Evolutionary conservation across 192 early-diverging fungal species (phyloP).

Genomic region (Coemansia sp.): DNA sequence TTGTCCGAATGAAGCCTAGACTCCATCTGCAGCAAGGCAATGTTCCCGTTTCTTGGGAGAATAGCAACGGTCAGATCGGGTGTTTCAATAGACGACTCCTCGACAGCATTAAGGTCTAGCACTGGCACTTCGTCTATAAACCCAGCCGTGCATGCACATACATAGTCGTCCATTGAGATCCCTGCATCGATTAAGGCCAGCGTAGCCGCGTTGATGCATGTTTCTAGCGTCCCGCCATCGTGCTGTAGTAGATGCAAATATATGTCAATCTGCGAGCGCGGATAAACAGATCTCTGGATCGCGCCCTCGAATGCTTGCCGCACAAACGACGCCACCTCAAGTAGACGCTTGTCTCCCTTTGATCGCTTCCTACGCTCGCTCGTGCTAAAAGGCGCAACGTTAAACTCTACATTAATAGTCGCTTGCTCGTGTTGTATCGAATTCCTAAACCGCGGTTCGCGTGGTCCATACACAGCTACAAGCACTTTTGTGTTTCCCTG

Average conservation of each 20-base stretch:
- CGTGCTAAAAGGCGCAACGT: constrained; percentile 86
- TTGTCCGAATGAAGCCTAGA: constrained; percentile 80
- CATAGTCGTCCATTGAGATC: constrained; percentile 79
- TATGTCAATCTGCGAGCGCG: constrained; percentile 90
- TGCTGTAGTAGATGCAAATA: constrained; percentile 90
- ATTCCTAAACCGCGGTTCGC: constrained; percentile 65
- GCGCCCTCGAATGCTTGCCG: constrained; percentile 92
- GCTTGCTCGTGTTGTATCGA: constrained; percentile 69
- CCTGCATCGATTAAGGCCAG: constrained; percentile 81
- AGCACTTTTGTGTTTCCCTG: constrained; percentile 95
- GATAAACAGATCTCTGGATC: constrained; percentile 69
- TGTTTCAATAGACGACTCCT: constrained; percentile 78
- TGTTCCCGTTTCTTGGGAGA: constrained; percentile 77
- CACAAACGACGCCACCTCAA: constrained; percentile 83
- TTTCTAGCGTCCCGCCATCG: constrained; percentile 82
- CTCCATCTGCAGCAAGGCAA: constrained; percentile 86
- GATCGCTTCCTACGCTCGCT: constrained; percentile 80
- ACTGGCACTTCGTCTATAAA: constrained; percentile 71
- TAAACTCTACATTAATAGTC: constrained; percentile 86
- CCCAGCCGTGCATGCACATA: constrained; percentile 86
- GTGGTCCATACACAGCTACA: constrained; percentile 88
- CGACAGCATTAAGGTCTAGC: constrained; percentile 81
- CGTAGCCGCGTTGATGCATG: constrained; percentile 82
- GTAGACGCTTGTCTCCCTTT: constrained; percentile 86
- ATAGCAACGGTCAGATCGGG: constrained; percentile 88